These are phyloP conservation scores for Lichtheimia corymbifera DNA, from an alignment of 371 early-diverging fungal species.

Conservation along the genomic window DNA sequence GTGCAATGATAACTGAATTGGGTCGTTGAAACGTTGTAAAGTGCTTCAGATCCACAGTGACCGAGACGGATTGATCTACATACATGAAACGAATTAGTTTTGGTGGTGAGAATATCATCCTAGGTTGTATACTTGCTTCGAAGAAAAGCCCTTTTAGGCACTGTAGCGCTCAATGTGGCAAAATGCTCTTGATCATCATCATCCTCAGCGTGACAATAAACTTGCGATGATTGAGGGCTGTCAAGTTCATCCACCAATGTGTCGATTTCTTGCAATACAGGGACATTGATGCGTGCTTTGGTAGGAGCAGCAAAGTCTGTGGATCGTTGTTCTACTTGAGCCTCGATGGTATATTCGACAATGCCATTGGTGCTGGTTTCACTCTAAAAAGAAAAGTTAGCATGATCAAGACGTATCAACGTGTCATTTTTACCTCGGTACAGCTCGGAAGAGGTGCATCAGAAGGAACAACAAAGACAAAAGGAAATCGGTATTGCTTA, in stretches of 20 bases:
- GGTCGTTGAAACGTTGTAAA: constrained; percentile 10
- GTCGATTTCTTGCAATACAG: constrained; percentile 16
- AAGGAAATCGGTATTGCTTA: constrained; percentile 20
- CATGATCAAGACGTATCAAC: neutral
- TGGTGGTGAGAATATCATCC: neutral
- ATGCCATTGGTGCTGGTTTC: constrained; percentile 17
- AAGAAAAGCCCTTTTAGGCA: constrained; percentile 8
- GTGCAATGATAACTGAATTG: constrained; percentile 12
- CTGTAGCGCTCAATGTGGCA: neutral
- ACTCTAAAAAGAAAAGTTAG: constrained; percentile 5
- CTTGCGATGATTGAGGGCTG: constrained; percentile 10
- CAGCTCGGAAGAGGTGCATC: constrained; percentile 27
- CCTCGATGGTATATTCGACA: constrained; percentile 19
- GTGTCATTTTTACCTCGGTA: constrained; percentile 21
- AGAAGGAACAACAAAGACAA: constrained; percentile 19
- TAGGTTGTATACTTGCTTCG: constrained; percentile 10
- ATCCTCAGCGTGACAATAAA: too few relatives aligned
- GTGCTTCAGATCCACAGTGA: constrained; percentile 17
- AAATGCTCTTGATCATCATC: neutral
- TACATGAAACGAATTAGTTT: neutral
- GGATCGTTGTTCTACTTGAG: constrained; percentile 13
- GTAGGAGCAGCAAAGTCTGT: constrained; percentile 9
- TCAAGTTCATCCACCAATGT: constrained; percentile 1
- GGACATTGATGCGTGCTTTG: constrained; percentile 10
- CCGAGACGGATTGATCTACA: constrained; percentile 17